Evolutionary conservation across 306 rosid species (phyloP).

Genomic region (Castanea sativa): DNA sequence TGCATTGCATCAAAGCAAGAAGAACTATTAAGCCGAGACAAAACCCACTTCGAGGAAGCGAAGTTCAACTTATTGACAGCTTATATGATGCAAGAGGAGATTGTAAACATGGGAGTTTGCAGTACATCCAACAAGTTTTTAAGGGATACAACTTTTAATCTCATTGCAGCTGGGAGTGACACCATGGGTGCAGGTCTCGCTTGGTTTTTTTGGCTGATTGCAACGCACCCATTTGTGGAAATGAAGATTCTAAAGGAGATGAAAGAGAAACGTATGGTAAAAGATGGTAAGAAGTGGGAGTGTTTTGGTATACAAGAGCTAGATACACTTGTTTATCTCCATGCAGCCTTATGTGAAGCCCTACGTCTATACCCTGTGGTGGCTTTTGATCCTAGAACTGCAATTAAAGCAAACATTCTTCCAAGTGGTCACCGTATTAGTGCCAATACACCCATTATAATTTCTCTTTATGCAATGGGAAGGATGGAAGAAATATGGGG

Average conservation of each 20-base stretch:
- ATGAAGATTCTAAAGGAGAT: slow-evolving; percentile 17
- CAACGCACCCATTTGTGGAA: slow-evolving; percentile 22
- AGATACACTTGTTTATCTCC: slow-evolving; percentile 20
- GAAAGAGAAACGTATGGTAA: not conserved
- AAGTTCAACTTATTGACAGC: slow-evolving; percentile 1
- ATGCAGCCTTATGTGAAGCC: slow-evolving; percentile 31
- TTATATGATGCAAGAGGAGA: not conserved
- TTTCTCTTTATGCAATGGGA: slow-evolving; percentile 31
- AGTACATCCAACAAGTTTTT: not conserved
- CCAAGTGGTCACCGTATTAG: slow-evolving; percentile 35
- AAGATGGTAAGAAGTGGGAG: not conserved
- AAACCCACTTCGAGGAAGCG: not conserved
- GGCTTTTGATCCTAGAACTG: slow-evolving; percentile 25
- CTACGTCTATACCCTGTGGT: slow-evolving; percentile 32
- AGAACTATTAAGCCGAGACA: not conserved
- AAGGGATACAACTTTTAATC: not conserved
- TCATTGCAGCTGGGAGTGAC: slow-evolving; percentile 3
- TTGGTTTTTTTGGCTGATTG: not conserved
- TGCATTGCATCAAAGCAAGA: slow-evolving; percentile 24
- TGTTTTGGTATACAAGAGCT: not conserved
- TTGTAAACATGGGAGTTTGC: not conserved
- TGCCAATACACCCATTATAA: not conserved
- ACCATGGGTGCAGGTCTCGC: not conserved
- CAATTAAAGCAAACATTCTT: slow-evolving; percentile 11
- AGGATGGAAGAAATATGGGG: slow-evolving; percentile 39